A percentile compares a stretch with the other conserved stretches of the same genome.
These are phyloP conservation scores for Simplicillium aogashimaense DNA, from an alignment of 2,329 filamentous ascomycete genomes.

Conservation along the genomic window DNA sequence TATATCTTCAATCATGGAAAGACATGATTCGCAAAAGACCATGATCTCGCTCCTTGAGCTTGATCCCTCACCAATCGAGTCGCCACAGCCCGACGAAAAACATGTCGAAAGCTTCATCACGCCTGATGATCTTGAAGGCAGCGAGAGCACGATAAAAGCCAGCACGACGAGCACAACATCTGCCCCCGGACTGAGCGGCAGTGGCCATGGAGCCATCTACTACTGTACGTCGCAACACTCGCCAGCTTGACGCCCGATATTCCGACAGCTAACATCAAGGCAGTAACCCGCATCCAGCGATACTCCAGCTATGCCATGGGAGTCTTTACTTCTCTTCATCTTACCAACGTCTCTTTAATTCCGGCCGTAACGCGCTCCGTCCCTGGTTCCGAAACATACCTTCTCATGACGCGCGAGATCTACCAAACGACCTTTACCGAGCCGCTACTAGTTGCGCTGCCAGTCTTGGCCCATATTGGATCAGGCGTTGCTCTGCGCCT, in stretches of 20 bases:
- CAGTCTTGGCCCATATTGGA: constrained; percentile 64
- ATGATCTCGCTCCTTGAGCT: constrained; percentile 63
- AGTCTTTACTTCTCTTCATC: constrained; percentile 66
- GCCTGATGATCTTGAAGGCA: constrained; percentile 22
- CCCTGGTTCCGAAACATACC: constrained; percentile 67
- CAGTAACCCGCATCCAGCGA: constrained; percentile 69
- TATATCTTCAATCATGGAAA: too few species aligned
- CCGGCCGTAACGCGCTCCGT: constrained; percentile 67
- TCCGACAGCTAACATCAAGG: neutral
- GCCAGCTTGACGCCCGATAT: neutral
- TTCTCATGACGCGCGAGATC: constrained; percentile 82
- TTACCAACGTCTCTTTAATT: constrained; percentile 73
- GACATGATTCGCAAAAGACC: constrained; percentile 39
- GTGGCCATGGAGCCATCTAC: constrained; percentile 60
- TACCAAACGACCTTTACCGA: constrained; percentile 81
- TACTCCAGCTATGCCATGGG: constrained; percentile 83
- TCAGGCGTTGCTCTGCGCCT: constrained; percentile 71
- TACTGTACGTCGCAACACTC: constrained; percentile 49
- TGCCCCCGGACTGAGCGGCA: constrained; percentile 44
- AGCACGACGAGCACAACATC: constrained; percentile 31
- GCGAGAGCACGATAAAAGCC: constrained; percentile 22
- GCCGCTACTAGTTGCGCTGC: constrained; percentile 67
- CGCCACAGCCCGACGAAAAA: constrained; percentile 32
- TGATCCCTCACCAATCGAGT: constrained; percentile 70
- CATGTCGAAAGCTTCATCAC: constrained; percentile 34